Base-by-base conservation (phyloP, 2,329 filamentous ascomycete genomes). In the Pseudogymnoascus verrucosus region DNA sequence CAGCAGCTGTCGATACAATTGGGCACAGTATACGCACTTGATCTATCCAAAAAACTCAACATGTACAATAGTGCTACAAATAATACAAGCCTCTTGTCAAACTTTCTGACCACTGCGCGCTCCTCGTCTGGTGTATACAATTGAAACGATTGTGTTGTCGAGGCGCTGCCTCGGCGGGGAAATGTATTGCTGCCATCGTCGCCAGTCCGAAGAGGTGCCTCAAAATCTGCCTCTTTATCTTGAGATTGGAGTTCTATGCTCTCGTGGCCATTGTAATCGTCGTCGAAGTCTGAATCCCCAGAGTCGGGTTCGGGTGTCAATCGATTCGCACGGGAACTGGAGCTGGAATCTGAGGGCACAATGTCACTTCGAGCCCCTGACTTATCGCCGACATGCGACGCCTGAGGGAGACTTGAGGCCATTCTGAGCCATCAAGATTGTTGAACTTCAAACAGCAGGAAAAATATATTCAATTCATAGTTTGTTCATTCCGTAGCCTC, bases 41-140 rank as follows among this genome's bases (percentile, higher is more conserved):
- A 93, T 68, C 92, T 83, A 74, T 96, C 92, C 68, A 96, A 76
- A 73, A 96, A 96, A 67, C 87, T 89, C 66, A 96, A 79, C 80
- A 96, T 83, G 73, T 95, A 97, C 11, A 96, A 80, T 64, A 93
- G 74, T 10, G 90, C 89, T 67, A 96, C 82, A 72, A 96, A 96
- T 0, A 90, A 74, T 5, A 96, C 90, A 62, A 97, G 81, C 67
- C 82, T 84, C 63, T 84, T 80, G 74, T 96, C 92, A 68, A 96
- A 85, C 76, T 90, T 92, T 71, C 80, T 81, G 63, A 92, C 80
- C 7, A 96, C 87, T 3, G 80, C 78, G 21, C 74, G 77, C 72
- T 96, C 92, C 74, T 97, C 92, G 62, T 92, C 87, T 1, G 78
- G 78, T 0, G 82, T 84, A 69, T 84, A 85, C 5, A 84, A 70